These are phyloP conservation scores for Ophiostoma perfectum DNA, from an alignment of 2,329 filamentous ascomycete species.

Conservation along the genomic window DNA sequence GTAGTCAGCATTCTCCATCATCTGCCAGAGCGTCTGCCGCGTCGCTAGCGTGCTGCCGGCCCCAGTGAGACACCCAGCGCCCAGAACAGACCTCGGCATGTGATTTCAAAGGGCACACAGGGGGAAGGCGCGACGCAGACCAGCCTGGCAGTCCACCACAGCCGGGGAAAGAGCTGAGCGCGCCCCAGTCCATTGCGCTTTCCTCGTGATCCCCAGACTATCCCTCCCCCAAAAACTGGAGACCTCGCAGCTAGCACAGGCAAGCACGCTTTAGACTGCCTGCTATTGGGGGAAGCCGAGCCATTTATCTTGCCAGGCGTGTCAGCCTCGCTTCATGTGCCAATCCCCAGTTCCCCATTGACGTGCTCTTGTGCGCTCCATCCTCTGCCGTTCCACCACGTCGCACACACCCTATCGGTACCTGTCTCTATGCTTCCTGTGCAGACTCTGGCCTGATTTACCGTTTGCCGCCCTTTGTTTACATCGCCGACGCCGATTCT, in stretches of 20 bases:
- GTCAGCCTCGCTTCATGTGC: constrained; percentile 13
- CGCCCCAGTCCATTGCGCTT: constrained; percentile 13
- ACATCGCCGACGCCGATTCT: not conserved
- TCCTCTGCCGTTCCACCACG: not conserved
- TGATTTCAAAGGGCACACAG: constrained; percentile 2
- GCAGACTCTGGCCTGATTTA: not conserved
- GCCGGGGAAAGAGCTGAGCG: not conserved
- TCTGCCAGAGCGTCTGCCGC: not conserved
- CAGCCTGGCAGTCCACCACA: not conserved
- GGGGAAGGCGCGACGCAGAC: constrained; percentile 7
- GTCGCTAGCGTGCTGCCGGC: constrained; percentile 13
- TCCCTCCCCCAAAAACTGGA: not conserved
- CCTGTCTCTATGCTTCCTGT: not conserved
- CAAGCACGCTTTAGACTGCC: not conserved
- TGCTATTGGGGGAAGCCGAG: not conserved
- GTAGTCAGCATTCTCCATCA: not conserved
- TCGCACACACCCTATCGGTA: not conserved
- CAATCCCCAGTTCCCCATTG: not conserved
- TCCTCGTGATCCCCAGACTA: constrained; percentile 19
- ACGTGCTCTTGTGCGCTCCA: not conserved
- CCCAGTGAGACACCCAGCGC: too few species aligned
- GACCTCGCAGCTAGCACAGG: not conserved
- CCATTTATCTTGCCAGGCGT: not conserved
- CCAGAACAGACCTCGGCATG: constrained; percentile 21
- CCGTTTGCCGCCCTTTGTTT: not conserved